These are phyloP conservation scores for Leptomonas pyrrhocoris DNA, from an alignment of 208 protist genomes.

Conservation along the genomic window DNA sequence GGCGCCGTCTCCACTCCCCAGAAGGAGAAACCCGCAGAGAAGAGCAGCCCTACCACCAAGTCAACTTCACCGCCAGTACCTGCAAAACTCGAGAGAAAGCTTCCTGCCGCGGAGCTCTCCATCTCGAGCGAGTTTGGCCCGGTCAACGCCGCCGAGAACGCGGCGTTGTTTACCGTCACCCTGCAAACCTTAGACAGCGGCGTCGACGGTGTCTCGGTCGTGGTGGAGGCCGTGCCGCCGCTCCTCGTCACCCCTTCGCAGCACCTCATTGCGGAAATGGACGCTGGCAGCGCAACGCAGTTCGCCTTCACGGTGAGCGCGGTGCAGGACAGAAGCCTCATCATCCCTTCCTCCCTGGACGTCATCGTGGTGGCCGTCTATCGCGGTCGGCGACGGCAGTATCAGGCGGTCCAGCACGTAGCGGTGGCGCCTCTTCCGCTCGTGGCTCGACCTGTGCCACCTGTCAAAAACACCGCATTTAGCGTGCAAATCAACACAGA, in stretches of 20 bases:
- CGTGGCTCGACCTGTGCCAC: conserved; percentile 57
- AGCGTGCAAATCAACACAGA: conserved; percentile 93
- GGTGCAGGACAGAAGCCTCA: conserved; percentile 43
- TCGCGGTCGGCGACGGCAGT: conserved; percentile 31
- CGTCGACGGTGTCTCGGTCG: conserved; percentile 42
- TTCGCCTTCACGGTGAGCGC: conserved; percentile 51
- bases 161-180: conserved; percentile 27
- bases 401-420: conserved; percentile 37
- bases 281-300: conserved; percentile 25
- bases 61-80: neutral
- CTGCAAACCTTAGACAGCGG: conserved; percentile 9
- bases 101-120: conserved; percentile 1
- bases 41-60: neutral
- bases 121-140: conserved; percentile 15
- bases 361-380: conserved; percentile 57
- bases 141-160: conserved; percentile 4
- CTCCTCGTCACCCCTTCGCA: conserved; percentile 40
- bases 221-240: conserved; percentile 53
- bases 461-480: conserved; percentile 76
- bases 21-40: neutral
- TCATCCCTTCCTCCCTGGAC: conserved; percentile 82
- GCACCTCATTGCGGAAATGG: conserved; percentile 36
- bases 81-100: neutral
- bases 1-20: neutral
- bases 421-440: conserved; percentile 71